Evolutionary conservation across 2,329 filamentous ascomycete species (phyloP).

Genomic region (Coleophoma eucalyptorum): DNA sequence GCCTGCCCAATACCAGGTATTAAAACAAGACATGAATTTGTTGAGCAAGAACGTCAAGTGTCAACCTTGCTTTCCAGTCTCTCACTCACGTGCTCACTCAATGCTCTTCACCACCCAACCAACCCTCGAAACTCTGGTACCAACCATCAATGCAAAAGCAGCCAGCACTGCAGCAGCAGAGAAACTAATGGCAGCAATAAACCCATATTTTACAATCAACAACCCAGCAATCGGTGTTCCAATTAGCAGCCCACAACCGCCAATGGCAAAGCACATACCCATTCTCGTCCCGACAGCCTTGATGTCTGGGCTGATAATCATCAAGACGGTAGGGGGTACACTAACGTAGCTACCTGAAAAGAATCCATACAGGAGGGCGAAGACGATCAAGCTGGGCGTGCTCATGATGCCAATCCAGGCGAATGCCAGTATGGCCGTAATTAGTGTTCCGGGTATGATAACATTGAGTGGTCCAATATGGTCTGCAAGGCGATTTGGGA

Average conservation of each 20-base stretch:
- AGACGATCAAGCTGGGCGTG: slow-evolving; percentile 9
- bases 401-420: slow-evolving; percentile 9
- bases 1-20: too few species aligned
- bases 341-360: slow-evolving; percentile 13
- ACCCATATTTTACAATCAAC: background rate
- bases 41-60: too few species aligned
- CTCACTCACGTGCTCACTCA: background rate
- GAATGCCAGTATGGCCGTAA: slow-evolving; percentile 7
- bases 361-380: slow-evolving; percentile 13
- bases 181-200: background rate
- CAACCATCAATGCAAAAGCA: background rate
- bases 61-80: too few species aligned
- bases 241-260: slow-evolving; percentile 7
- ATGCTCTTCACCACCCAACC: background rate
- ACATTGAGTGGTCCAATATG: slow-evolving; percentile 21
- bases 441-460: slow-evolving; percentile 23
- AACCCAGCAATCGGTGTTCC: slow-evolving; percentile 5
- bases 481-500: slow-evolving; percentile 14
- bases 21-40: too few species aligned
- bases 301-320: slow-evolving; percentile 5
- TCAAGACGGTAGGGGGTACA: slow-evolving; percentile 10
- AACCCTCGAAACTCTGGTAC: background rate
- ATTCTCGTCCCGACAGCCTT: slow-evolving; percentile 9
- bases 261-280: slow-evolving; percentile 9
- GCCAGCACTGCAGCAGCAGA: background rate